Base-by-base conservation (phyloP, 1,139 yeast species). In the Geotrichum restrictum region DNA sequence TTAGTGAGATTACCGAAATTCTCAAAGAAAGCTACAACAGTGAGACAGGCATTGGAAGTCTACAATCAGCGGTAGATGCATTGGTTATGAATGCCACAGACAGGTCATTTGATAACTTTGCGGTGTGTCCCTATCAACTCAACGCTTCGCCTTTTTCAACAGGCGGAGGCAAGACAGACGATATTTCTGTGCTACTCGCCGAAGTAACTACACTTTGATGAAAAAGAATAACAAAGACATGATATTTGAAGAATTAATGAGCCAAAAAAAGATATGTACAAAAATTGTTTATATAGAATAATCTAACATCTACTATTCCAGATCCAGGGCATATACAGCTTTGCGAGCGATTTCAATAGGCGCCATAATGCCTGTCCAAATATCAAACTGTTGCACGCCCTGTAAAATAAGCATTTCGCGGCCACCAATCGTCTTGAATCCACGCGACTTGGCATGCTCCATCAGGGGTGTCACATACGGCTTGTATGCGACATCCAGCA, bases 401-500 rank as follows among this genome's bases (percentile, higher is more conserved):
- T 93, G 98, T 69, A 86, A 83, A 21, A 89, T 88, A 60, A 93
- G 77, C 95, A 93, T 87, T 63, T 88, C 89, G 40, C 85, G 82
- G 16, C 98, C 98, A 29, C 91, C 88, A 60, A 91, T 78, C 16
- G 83, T 83, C 29, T 74, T 76, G 96, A 96, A 89, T n/a, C 73
- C 72, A 61, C 78, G 73, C 42, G 77, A 79, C 42, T 68, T 66
- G 1, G 97, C 96, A 43, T 86, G 66, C 62, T 74, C 74, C 96
- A 91, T 89, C 52, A 91, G 74, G 8, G 95, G 94, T 0, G 98
- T 91, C 11, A 83, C 75, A 39, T 79, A 72, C 19, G 98, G 98
- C 68, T 88, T 88, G 74, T 93, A 93, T 19, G 97, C 95, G 38
- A 97, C 97, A 62, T 93, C 98, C 53, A 93, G 72, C 44, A 91